Conservation (phyloP, 352 stramenopile genomes). For the Aphanomyces invadans region DNA sequence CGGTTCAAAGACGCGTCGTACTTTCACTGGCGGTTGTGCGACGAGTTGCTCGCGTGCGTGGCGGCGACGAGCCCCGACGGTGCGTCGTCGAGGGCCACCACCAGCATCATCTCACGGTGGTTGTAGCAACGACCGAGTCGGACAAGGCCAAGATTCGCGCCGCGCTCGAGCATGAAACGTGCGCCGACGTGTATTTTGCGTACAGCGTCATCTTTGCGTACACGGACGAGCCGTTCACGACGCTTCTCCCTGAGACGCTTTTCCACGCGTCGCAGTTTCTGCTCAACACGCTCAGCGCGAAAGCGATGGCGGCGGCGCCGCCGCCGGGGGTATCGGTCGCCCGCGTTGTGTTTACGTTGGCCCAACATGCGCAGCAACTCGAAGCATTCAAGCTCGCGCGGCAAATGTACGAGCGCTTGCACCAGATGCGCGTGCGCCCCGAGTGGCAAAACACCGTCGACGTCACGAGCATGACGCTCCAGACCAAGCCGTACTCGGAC, state of each 20-base stretch:
- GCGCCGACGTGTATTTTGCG: constrained; percentile 89
- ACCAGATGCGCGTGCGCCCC: constrained; percentile 78
- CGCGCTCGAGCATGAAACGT: constrained; percentile 55
- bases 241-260: constrained; percentile 82
- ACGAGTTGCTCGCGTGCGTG: constrained; percentile 62
- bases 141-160: constrained; percentile 27
- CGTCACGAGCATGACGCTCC: constrained; percentile 86
- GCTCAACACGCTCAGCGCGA: constrained; percentile 76
- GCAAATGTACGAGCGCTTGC: constrained; percentile 89
- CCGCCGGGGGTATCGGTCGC: constrained; percentile 84
- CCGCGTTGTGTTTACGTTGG: constrained; percentile 92
- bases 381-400: constrained; percentile 90
- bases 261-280: constrained; percentile 90
- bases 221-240: constrained; percentile 93
- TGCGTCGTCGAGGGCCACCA: not conserved
- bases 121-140: not conserved
- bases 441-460: constrained; percentile 87
- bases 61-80: constrained; percentile 11
- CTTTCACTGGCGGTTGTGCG: constrained; percentile 89
- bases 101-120: not conserved
- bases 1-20: constrained; percentile 88
- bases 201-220: constrained; percentile 90
- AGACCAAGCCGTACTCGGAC: constrained; percentile 90
- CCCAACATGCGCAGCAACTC: constrained; percentile 84
- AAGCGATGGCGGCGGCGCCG: constrained; percentile 27